Percentiles rank a stretch among this genome's conserved stretches.
These are phyloP conservation scores for Trypanosoma brucei DNA, from an alignment of 208 protist genomes.

Conservation along the genomic window DNA sequence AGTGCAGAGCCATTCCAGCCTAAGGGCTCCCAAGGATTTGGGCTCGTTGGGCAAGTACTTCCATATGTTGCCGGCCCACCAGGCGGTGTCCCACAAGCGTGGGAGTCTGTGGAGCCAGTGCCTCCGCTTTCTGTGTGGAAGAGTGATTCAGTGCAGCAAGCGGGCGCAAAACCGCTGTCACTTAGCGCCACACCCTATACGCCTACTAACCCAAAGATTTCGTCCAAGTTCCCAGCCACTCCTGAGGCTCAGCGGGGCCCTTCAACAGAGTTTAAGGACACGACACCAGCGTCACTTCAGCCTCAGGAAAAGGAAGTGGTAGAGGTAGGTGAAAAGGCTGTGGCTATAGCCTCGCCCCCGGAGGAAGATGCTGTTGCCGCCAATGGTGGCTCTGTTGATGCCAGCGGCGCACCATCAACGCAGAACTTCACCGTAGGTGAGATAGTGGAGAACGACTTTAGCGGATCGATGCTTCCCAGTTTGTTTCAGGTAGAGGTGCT, in stretches of 20 bases:
- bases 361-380: constrained; percentile 16
- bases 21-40: constrained; percentile 13
- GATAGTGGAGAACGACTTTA: constrained; percentile 22
- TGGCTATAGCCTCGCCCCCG: constrained; percentile 4
- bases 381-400: constrained; percentile 1
- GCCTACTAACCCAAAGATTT: constrained; percentile 23
- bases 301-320: neutral
- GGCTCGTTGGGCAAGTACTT: constrained; percentile 4
- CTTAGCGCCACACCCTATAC: constrained; percentile 25
- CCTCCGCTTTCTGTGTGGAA: constrained; percentile 1
- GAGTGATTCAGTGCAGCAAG: neutral
- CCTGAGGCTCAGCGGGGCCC: neutral
- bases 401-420: constrained; percentile 1
- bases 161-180: constrained; percentile 13
- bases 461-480: constrained; percentile 13
- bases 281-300: constrained; percentile 7
- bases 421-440: constrained; percentile 5
- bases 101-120: neutral
- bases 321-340: neutral
- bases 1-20: constrained; percentile 61
- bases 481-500: constrained; percentile 6
- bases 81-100: neutral
- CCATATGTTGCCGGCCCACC: neutral
- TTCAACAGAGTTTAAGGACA: neutral
- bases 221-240: constrained; percentile 15